phyloP scores from a whole-genome alignment of 805 yeast species.

The Starmerella sp. region DNA sequence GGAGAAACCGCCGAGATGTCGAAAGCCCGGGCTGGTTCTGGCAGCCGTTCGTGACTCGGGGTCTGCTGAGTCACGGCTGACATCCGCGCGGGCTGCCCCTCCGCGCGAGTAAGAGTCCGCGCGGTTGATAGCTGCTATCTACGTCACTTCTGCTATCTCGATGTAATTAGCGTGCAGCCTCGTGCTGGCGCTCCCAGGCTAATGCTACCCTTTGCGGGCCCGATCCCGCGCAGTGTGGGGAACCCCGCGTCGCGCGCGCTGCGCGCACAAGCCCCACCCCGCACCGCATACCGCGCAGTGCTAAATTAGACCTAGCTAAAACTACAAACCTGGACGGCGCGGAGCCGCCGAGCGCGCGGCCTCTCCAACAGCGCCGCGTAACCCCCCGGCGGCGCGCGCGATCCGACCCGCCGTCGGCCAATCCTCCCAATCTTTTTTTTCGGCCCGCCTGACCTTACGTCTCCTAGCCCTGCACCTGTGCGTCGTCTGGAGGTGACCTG shows the following conservation, averaged over 20 bases:
- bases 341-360: no score
- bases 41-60: not conserved
- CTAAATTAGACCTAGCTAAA: no score
- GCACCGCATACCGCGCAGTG: no score
- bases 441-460: not conserved
- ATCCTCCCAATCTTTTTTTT: not conserved
- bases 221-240: not conserved
- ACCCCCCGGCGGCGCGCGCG: no score
- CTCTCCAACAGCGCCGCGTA: no score
- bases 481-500: not conserved
- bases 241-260: not conserved
- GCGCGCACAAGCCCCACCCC: no score
- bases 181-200: not conserved
- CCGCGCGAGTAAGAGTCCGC: not conserved
- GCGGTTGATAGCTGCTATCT: not conserved
- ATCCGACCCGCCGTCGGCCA: no score
- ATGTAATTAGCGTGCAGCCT: not conserved
- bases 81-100: not conserved
- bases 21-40: not conserved
- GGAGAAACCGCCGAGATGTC: not conserved
- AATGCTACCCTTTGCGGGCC: not conserved
- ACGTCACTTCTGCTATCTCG: not conserved
- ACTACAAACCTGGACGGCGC: no score
- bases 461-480: not conserved
- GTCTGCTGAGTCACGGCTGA: not conserved